Base-by-base conservation (phyloP, 371 early-diverging fungal species). In the Apophysomyces elegans region DNA sequence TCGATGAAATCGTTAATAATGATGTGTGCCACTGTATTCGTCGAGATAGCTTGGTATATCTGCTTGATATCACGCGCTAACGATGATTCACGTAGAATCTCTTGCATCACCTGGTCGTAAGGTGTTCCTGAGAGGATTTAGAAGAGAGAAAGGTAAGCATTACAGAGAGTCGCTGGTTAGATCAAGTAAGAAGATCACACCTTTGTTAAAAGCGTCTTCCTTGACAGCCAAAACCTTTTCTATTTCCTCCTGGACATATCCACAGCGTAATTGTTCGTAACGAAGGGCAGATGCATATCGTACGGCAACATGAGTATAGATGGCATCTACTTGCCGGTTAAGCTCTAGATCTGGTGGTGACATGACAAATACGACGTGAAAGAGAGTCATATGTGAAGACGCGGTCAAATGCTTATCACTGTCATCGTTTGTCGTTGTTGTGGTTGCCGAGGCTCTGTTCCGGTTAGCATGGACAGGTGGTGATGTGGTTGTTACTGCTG, bases 311-410 rank as follows among this genome's bases (percentile, higher is more conserved):
- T 92, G 83, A n/a, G 83, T 77, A 75, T 93, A 93, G 7, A 92
- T 72, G 18, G 79, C 81, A 39, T 92, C 87, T 0, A 91, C 87
- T 58, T 88, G 87, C 37, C 71, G 63, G 63, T 82, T 87, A 36
- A 87, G 65, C 56, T 87, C 84, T 6, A 86, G 68, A 63, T 88
- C 84, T 7, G 84, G 80, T 3, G 86, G 84, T 26, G 79, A 78
- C 67, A 86, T 65, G 5, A 88, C 93, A 73, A 93, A 91, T 0
- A 94, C 93, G 21, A 95, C 81, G 73, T 94, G 92, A 72, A 95
- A 95, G 69, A 90, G 85, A 7, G 93, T 90, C 79, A 93, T 85
- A 59, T 85, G 81, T 14, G 71, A 75, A 35, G 66, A 73, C 14
- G 69, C 64, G 2, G 73, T 60, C 9, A 72, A 58, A 61, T 63